Evolutionary conservation across 257 asterid genomes (phyloP), one percentile per base, ranked within the genome.

Genomic region (Apocynum venetum): DNA sequence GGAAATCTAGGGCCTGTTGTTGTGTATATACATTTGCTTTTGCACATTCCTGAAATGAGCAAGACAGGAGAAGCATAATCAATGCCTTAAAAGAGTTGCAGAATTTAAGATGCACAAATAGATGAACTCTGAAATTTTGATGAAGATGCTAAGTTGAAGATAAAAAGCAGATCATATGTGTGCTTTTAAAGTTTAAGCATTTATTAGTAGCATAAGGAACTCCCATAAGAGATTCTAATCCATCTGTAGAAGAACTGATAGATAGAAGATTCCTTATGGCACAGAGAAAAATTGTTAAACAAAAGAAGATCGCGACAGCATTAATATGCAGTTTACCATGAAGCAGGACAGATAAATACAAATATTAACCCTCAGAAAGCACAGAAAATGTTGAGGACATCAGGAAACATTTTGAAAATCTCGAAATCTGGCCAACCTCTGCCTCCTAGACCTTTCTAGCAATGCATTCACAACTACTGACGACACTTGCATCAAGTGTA

Each of bases 1-100:
- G 98, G 86, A 81, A 93, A 79, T 86, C 96, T 76, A 95, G 83
- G 46, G 99, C 98, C 81, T 88, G 90, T 55, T 79, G 74, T 86
- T 90, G 90, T 76, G 98, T 91, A 71, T 89, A 87, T 76, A 93
- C 89, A 76, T 59, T 81, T 76, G 84, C 83, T 87, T 80, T 83
- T 59, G 88, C 90, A 87, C 97, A 91, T 82, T 93, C 99, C 98
- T 93, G 96, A 84, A 83, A 82, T 63, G 35, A 14, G 48, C 2
- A 12, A 73, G 48, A 19, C 70, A 47, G 38, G 0, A 72, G 5
- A 64, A 72, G 38, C 35, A 57, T 19, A 64, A 78, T 4, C 8
- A 41, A 47, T 44, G 53, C 57, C 47, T 17, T 36, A 11, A 6
- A 40, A 11, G 38, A 77, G 3, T 5, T 3, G 17, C 9, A 57